These are phyloP conservation scores for Euptelea pleiosperma DNA, from an alignment of 164 flowering plant genomes.

Conservation along the genomic window DNA sequence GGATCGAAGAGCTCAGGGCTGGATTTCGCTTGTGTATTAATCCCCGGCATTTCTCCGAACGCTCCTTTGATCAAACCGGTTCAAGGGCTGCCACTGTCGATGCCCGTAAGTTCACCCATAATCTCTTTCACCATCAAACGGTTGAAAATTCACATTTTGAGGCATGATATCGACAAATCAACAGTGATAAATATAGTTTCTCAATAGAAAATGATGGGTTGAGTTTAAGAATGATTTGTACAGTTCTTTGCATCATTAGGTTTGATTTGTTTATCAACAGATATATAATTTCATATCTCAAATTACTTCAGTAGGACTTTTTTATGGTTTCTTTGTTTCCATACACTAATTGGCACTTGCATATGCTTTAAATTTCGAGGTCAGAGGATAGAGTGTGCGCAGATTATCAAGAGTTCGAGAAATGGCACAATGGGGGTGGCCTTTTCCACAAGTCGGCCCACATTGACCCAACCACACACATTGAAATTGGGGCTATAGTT, in stretches of 20 bases:
- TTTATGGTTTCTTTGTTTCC: neutral
- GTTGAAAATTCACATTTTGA: neutral
- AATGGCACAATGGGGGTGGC: conserved; percentile 87
- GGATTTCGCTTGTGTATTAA: neutral
- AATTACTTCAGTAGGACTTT: neutral
- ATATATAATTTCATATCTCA: no score
- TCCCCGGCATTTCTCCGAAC: conserved; percentile 5
- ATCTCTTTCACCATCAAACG: no score
- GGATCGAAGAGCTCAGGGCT: neutral
- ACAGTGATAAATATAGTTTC: no score
- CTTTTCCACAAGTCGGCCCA: conserved; percentile 56
- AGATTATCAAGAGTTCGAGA: conserved; percentile 37
- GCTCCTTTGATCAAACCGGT: conserved; percentile 1
- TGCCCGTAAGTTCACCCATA: conserved; percentile 7
- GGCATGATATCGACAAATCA: no score
- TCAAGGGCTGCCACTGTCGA: neutral
- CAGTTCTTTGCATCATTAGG: no score
- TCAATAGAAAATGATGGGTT: no score
- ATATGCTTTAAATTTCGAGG: conserved; percentile 16
- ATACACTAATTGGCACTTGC: neutral
- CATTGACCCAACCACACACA: conserved; percentile 50
- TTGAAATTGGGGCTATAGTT: conserved; percentile 75
- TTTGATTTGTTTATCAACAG: no score
- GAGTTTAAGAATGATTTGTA: no score
- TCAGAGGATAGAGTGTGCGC: conserved; percentile 23